Conservation (phyloP, 345 rosid genomes). For the Rhodomyrtus tomentosa region DNA sequence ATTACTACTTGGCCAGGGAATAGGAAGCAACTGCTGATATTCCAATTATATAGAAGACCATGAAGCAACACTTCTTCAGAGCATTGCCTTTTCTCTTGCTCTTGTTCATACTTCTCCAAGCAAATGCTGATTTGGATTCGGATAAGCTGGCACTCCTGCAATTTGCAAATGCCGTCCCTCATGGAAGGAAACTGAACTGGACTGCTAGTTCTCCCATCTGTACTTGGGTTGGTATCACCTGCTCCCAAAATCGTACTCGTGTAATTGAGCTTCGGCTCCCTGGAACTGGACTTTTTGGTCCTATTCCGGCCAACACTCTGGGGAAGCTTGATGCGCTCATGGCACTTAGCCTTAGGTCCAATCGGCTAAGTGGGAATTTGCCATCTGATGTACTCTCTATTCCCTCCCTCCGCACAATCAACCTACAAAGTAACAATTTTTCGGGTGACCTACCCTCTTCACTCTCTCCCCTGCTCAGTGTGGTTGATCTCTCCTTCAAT, state of each 20-base stretch:
- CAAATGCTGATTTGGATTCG: constrained; percentile 34
- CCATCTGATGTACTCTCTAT: constrained; percentile 66
- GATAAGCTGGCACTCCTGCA: constrained; percentile 73
- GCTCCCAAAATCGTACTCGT: constrained; percentile 34
- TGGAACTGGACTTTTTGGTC: constrained; percentile 68
- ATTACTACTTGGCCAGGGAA: not conserved
- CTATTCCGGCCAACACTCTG: constrained; percentile 66
- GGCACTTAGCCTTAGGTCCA: constrained; percentile 71
- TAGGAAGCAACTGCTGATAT: not conserved
- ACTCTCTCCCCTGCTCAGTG: constrained; percentile 35
- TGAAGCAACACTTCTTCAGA: constrained; percentile 22
- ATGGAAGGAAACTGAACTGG: constrained; percentile 78
- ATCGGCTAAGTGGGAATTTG: constrained; percentile 49
- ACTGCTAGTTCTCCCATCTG: constrained; percentile 36
- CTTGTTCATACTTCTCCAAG: constrained; percentile 17
- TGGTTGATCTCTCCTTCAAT: constrained; percentile 74
- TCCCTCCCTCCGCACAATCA: constrained; percentile 53
- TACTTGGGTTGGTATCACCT: constrained; percentile 72
- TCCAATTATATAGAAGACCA: constrained; percentile 1
- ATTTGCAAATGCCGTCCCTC: constrained; percentile 62
- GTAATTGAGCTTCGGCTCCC: constrained; percentile 74
- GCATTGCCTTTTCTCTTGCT: constrained; percentile 22
- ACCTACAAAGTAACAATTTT: constrained; percentile 73
- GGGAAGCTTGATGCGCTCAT: constrained; percentile 62
- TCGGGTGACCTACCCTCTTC: constrained; percentile 59